phyloP scores from a whole-genome alignment of 805 yeast species.

The Barnettozyma populi region DNA sequence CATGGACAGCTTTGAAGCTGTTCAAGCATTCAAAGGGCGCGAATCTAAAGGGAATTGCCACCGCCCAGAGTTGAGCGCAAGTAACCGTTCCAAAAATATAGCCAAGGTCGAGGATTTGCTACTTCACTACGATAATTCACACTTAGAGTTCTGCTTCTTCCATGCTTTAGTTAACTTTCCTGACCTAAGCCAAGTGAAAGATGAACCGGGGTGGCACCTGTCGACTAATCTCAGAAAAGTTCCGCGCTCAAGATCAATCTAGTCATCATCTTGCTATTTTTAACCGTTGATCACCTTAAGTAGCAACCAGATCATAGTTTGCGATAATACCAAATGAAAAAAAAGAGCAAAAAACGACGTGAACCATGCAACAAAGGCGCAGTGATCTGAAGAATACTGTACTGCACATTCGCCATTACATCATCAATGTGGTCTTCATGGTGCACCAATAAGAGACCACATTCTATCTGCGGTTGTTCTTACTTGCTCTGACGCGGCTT shows the following conservation, averaged over 20 bases:
- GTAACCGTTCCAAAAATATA: too few relatives aligned
- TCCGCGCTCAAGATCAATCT: too few relatives aligned
- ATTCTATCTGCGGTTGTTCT: background rate
- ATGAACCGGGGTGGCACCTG: too few relatives aligned
- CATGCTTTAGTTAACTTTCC: too few relatives aligned
- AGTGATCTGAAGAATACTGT: too few relatives aligned
- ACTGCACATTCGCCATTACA: background rate
- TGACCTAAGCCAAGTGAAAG: too few relatives aligned
- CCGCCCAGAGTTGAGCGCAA: background rate
- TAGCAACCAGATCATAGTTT: background rate
- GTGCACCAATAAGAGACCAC: too few relatives aligned
- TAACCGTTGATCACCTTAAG: background rate
- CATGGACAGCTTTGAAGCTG: slow-evolving; percentile 79
- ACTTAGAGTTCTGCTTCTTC: too few relatives aligned
- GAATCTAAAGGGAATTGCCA: slow-evolving; percentile 10
- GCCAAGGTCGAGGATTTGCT: too few relatives aligned
- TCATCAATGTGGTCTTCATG: too few relatives aligned
- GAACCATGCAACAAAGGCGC: too few relatives aligned
- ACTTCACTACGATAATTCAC: background rate
- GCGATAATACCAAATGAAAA: background rate
- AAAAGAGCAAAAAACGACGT: background rate
- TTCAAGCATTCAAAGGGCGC: slow-evolving; percentile 76
- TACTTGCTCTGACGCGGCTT: background rate
- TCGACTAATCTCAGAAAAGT: too few relatives aligned
- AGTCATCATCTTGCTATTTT: background rate